Percentiles rank a stretch among this genome's conserved stretches.
phyloP scores from a whole-genome alignment of 2,329 filamentous ascomycete genomes.

The Botrytis deweyae region DNA sequence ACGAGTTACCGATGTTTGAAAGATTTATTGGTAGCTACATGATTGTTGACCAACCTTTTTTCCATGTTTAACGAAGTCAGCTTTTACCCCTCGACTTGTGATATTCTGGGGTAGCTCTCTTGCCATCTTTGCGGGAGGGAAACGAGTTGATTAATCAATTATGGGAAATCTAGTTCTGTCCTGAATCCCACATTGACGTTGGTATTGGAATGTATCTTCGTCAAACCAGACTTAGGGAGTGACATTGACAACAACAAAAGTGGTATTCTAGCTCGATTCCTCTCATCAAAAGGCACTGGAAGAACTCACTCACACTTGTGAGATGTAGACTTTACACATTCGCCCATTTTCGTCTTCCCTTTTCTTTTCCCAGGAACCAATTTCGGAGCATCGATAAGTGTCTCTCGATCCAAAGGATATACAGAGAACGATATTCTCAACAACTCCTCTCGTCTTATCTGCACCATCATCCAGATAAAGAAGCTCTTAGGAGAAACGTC shows the following conservation, averaged over 20 bases:
- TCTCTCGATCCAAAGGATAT: not conserved
- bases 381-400: too few relatives aligned
- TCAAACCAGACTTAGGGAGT: not conserved
- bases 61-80: not conserved
- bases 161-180: not conserved
- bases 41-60: not conserved
- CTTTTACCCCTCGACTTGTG: not conserved
- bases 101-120: not conserved
- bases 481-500: constrained; percentile 6
- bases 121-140: not conserved
- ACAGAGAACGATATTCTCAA: not conserved
- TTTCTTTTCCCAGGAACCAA: not conserved
- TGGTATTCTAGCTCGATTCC: not conserved
- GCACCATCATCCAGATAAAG: not conserved
- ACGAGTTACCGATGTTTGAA: not conserved
- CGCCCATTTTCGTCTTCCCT: not conserved
- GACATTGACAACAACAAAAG: not conserved
- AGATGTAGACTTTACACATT: not conserved
- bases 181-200: not conserved
- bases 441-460: not conserved
- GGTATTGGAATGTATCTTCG: not conserved
- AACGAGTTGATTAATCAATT: not conserved
- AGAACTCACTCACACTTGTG: constrained; percentile 5
- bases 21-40: not conserved
- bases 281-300: not conserved